Evolutionary conservation across 345 rosid genomes (phyloP).

Genomic region (Eucalyptus regnans): DNA sequence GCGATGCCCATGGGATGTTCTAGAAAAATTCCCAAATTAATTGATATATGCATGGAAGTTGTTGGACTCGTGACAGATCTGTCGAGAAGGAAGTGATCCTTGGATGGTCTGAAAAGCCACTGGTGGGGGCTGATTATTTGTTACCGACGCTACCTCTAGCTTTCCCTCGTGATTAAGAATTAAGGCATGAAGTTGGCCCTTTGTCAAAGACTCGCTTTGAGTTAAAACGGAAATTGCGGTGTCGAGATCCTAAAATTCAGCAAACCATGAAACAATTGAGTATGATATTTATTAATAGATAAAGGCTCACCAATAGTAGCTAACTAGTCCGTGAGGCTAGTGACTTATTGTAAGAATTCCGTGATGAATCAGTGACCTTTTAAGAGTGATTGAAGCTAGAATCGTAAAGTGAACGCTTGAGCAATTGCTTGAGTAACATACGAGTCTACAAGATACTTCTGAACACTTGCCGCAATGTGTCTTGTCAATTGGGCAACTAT

Average conservation of each 20-base stretch:
- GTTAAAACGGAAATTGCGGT: background rate
- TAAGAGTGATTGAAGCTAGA: background rate
- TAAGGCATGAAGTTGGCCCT: background rate
- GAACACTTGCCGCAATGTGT: background rate
- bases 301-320: background rate
- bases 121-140: background rate
- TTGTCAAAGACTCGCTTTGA: background rate
- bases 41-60: background rate
- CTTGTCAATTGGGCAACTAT: background rate
- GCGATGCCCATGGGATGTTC: background rate
- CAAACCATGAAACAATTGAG: background rate
- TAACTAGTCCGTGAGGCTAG: background rate
- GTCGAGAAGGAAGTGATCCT: background rate
- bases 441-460: background rate
- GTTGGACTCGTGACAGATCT: background rate
- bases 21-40: background rate
- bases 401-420: fast-evolving
- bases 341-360: background rate
- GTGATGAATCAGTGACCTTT: fast-evolving
- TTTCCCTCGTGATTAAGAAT: background rate
- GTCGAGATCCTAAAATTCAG: background rate
- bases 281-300: background rate
- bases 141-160: background rate
- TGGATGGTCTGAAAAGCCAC: background rate
- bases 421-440: background rate